phyloP scores from a whole-genome alignment of 768 basidiomycete species.

The Russula sp. region DNA sequence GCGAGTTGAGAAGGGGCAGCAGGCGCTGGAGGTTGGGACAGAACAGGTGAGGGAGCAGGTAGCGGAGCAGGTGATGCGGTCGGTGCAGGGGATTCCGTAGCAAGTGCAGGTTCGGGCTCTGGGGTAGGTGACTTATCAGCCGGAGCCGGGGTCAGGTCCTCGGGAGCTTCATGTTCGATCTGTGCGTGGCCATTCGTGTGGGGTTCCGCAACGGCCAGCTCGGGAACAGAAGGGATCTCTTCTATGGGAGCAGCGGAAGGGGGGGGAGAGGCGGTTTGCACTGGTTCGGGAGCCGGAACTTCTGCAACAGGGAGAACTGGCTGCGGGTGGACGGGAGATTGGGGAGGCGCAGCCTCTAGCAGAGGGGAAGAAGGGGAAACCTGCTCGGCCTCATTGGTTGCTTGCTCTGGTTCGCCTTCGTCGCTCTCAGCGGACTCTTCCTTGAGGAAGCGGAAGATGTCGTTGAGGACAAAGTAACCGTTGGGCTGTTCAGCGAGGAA shows the following conservation, averaged over 20 bases:
- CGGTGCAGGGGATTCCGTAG: slow-evolving; percentile 27
- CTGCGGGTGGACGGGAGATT: slow-evolving; percentile 18
- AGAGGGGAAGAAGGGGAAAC: slow-evolving; percentile 42
- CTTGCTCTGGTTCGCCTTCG: slow-evolving; percentile 34
- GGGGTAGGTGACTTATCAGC: slow-evolving; percentile 32
- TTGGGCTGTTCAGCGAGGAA: slow-evolving; percentile 99
- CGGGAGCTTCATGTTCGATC: slow-evolving; percentile 36
- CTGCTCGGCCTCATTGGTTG: slow-evolving; percentile 41
- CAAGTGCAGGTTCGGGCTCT: slow-evolving; percentile 29
- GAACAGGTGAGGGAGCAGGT: slow-evolving; percentile 28
- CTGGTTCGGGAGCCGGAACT: slow-evolving; percentile 31
- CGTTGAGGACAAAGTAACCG: slow-evolving; percentile 99
- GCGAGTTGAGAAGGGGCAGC: slow-evolving; percentile 35
- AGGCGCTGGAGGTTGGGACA: slow-evolving; percentile 23
- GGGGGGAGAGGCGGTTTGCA: slow-evolving; percentile 36
- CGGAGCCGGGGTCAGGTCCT: slow-evolving; percentile 28
- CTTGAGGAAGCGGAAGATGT: slow-evolving; percentile 99
- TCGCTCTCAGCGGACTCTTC: slow-evolving; percentile 85
- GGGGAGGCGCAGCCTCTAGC: slow-evolving; percentile 25
- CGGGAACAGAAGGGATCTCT: slow-evolving; percentile 32
- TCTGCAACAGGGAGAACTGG: slow-evolving; percentile 28
- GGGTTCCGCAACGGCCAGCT: slow-evolving; percentile 27
- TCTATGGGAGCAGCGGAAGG: slow-evolving; percentile 36
- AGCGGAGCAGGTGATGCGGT: slow-evolving; percentile 29
- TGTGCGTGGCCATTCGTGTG: slow-evolving; percentile 30